A percentile compares a stretch with the other conserved stretches of the same genome.
Conservation (phyloP, 768 basidiomycete genomes). For the Baorangia bicolor region DNA sequence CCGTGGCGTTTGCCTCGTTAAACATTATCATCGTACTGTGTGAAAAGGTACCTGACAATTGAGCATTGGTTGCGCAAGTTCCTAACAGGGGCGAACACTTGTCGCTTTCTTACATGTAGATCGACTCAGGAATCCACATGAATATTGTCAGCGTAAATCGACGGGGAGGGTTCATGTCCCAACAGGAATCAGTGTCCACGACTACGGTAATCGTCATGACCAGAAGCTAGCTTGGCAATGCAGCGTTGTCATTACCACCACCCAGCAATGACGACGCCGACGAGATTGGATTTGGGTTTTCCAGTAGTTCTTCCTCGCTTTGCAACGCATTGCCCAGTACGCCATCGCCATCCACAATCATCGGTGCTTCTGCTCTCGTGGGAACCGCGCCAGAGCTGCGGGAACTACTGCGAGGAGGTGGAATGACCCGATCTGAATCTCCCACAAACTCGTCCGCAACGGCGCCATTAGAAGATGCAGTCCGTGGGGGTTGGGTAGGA, state of each 20-base stretch:
- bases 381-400: conserved; percentile 7
- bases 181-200: neutral
- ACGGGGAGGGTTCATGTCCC: neutral
- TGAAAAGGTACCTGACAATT: conserved; percentile 10
- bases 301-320: conserved; percentile 4
- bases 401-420: conserved; percentile 25
- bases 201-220: conserved; percentile 14
- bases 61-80: neutral
- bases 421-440: conserved; percentile 19
- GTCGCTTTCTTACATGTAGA: conserved; percentile 8
- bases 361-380: conserved; percentile 3
- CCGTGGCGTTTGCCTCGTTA: neutral
- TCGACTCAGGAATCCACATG: conserved; percentile 17
- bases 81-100: conserved; percentile 2
- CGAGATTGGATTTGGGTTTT: conserved; percentile 10
- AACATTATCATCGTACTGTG: conserved; percentile 1
- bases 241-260: conserved; percentile 11
- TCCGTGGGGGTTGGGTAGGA: conserved; percentile 22
- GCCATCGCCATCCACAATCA: conserved; percentile 5
- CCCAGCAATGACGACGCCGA: neutral
- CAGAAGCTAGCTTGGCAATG: conserved; percentile 11
- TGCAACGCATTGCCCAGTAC: neutral
- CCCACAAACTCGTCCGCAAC: conserved; percentile 12
- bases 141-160: conserved; percentile 11
- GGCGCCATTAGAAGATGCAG: conserved; percentile 10